Evolutionary conservation across 2,329 filamentous ascomycete species (phyloP), one percentile per base, ranked within the genome.

Genomic region (Chaetomiaceae sp.): DNA sequence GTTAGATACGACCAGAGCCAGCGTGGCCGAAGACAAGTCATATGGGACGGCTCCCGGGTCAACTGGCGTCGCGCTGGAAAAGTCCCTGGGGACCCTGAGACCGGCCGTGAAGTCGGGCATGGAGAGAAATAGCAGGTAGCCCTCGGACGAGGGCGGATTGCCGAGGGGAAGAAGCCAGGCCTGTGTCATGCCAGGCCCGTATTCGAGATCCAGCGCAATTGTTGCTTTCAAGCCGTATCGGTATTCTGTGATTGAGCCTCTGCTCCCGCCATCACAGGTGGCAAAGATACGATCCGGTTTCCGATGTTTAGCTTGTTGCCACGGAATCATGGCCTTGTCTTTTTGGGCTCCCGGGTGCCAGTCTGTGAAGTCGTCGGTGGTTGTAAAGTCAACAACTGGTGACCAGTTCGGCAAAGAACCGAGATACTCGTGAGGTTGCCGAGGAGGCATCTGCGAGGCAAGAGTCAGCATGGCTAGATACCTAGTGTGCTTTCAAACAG

Each of bases 221-320:
- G 78, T 81, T 16, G 85, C 87, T 60, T 86, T 81, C 23, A 88
- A 69, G 4, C 88, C 87, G 65, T 82, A 74, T 55, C 86, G 78
- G 55, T 88, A 73, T 61, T 92, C 86, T 3, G 81, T 79, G 20
- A 92, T 70, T 7, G 78, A 76, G 9, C 86, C 86, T 25, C 74
- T 76, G 1, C 70, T 67, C 0, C 82, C 82, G 57, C 80, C 79
- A 0, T 85, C 83, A 17, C 83, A 83, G 38, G 82, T 84, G 19
- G 79, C 78, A 66, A 87, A 89, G 13, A 90, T 63, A 20, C 77
- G 74, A 58, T 85, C 80, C n/a, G 71, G 72, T 44, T 63, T 62
- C 58, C 83, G 75, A 35, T 74, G 71, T 73, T 76, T 30, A 2
- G 41, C 38, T 12, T 58, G 45, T 17, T 44, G 20, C 58, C 58